These are phyloP conservation scores for Umbelopsis sp. DNA, from an alignment of 192 early-diverging fungal species.

Conservation along the genomic window DNA sequence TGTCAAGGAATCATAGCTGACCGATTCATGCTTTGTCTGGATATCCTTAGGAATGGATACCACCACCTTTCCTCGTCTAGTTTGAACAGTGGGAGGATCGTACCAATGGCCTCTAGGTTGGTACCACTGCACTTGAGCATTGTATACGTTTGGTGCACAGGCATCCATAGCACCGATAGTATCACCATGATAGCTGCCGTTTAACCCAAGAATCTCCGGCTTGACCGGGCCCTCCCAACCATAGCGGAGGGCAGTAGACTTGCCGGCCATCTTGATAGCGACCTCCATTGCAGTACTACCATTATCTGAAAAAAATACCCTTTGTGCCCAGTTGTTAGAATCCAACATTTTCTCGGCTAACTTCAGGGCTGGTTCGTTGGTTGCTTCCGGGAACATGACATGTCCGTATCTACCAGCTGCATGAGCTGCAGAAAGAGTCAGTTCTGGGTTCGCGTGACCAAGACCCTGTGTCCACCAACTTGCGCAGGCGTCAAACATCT, in stretches of 20 bases:
- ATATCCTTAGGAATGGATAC: slow-evolving; percentile 33
- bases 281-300: slow-evolving; percentile 84
- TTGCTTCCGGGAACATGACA: slow-evolving; percentile 76
- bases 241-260: slow-evolving; percentile 49
- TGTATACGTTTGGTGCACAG: slow-evolving; percentile 72
- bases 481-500: slow-evolving; percentile 75
- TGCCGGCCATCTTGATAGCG: slow-evolving; percentile 79
- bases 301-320: slow-evolving; percentile 83
- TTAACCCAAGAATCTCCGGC: slow-evolving; percentile 65
- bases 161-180: slow-evolving; percentile 87
- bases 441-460: slow-evolving; percentile 66
- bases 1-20: slow-evolving; percentile 10
- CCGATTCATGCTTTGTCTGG: slow-evolving; percentile 15
- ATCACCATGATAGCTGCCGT: slow-evolving; percentile 86
- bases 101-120: slow-evolving; percentile 70
- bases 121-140: slow-evolving; percentile 73
- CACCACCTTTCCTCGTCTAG: slow-evolving; percentile 48
- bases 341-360: slow-evolving; percentile 64
- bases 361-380: slow-evolving; percentile 65
- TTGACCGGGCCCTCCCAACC: slow-evolving; percentile 34
- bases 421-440: slow-evolving; percentile 63
- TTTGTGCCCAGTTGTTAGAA: slow-evolving; percentile 60
- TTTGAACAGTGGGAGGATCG: slow-evolving; percentile 60
- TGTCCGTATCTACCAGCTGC: slow-evolving; percentile 80
- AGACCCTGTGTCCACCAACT: slow-evolving; percentile 85